Percentiles rank a stretch among this genome's conserved stretches.
Evolutionary conservation across 345 rosid genomes (phyloP).

Genomic region (Turnera subulata): DNA sequence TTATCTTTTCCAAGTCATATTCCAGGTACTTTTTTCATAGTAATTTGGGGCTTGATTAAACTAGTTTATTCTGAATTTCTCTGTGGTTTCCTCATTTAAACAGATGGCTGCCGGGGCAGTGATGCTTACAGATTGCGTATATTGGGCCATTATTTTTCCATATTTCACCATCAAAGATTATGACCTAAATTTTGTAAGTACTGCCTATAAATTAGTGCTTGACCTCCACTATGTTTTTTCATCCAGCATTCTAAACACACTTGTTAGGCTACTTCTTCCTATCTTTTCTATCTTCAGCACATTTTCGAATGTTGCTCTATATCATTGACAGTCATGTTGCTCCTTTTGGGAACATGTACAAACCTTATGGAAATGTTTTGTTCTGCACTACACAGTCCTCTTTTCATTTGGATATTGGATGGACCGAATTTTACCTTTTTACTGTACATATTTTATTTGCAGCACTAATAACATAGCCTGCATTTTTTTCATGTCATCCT

Average conservation of each 20-base stretch:
- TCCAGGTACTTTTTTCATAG: slow-evolving; percentile 63
- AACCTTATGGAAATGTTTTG: not conserved
- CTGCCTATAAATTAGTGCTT: not conserved
- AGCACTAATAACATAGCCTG: no score
- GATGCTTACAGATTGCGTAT: slow-evolving; percentile 56
- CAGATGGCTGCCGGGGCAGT: slow-evolving; percentile 63
- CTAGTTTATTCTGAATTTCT: no score
- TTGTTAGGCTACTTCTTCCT: not conserved
- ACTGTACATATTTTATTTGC: no score
- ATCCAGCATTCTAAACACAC: not conserved
- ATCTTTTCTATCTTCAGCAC: not conserved
- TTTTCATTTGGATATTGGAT: no score
- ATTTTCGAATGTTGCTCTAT: not conserved
- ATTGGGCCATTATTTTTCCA: slow-evolving; percentile 65
- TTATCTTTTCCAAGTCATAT: slow-evolving; percentile 53
- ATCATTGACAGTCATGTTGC: not conserved
- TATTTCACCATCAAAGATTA: slow-evolving; percentile 51
- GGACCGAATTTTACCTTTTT: no score
- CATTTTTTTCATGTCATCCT: no score
- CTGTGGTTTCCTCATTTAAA: slow-evolving; percentile 9
- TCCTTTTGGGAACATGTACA: not conserved
- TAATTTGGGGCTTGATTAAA: not conserved
- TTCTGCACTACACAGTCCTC: not conserved
- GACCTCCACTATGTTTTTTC: not conserved
- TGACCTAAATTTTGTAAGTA: slow-evolving; percentile 49